These are phyloP conservation scores for Ceratobasidium sp. DNA, from an alignment of 1,284 basidiomycete species.

Conservation along the genomic window DNA sequence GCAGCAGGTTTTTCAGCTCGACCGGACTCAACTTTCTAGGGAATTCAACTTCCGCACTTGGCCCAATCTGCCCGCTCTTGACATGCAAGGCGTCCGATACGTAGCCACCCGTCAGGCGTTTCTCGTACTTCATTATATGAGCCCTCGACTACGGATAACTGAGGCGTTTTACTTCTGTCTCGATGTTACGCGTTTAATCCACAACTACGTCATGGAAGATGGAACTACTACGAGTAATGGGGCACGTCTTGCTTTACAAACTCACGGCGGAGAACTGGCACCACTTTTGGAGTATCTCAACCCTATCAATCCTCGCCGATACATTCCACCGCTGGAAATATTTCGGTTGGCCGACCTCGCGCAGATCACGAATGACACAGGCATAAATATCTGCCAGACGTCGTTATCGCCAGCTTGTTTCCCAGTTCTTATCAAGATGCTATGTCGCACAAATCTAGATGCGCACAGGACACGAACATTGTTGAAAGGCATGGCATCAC, in stretches of 20 bases:
- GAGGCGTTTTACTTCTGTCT: no score
- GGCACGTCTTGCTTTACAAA: neutral
- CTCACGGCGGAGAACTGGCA: neutral
- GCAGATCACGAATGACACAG: no score
- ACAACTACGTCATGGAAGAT: no score
- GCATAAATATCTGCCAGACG: no score
- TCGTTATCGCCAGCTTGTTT: neutral
- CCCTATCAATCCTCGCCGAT: neutral
- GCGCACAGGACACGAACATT: neutral
- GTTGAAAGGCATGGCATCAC: neutral
- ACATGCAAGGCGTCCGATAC: constrained; percentile 3
- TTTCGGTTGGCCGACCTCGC: neutral
- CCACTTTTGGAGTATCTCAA: neutral
- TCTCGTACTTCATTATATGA: no score
- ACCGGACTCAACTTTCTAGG: neutral
- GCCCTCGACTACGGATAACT: no score
- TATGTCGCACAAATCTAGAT: no score
- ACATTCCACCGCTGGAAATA: neutral
- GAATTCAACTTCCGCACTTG: neutral
- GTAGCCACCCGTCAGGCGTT: neutral
- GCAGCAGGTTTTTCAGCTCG: neutral
- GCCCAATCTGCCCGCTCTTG: neutral
- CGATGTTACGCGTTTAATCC: no score
- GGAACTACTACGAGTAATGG: neutral
- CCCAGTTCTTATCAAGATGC: neutral